Evolutionary conservation across 2,329 filamentous ascomycete genomes (phyloP), one percentile per base, ranked within the genome.

Genomic region (Cladosporium sp.): DNA sequence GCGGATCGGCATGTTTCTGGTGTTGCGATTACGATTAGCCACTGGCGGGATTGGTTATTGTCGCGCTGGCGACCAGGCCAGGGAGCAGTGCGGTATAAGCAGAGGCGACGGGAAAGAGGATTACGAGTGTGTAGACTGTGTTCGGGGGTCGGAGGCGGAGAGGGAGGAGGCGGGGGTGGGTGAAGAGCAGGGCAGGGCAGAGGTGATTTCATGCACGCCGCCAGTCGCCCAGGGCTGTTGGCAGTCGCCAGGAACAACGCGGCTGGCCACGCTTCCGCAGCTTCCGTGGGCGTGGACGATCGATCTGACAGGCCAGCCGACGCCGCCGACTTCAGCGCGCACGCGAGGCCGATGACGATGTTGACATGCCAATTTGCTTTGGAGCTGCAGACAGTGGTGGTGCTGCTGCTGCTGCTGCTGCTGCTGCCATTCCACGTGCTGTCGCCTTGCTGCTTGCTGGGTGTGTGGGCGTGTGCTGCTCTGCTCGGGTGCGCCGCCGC

Each of bases 1-100:
- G 78, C 82, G 81, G 77, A 80, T 78, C 80, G 83, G 83, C 83
- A 86, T 86, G 75, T 79, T 78, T 78, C 68, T 69, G 68, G 64
- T 54, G 58, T 50, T 57, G 40, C 59, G 37, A 65, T 65, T 64
- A 65, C 56, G 57, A 67, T 70, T 68, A 70, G 67, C 66, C 54
- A 61, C 37, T 61, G 51, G 19, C 37, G 45, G 54, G 17, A 25
- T 50, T 19, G 20, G 36, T 42, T 36, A 34, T n/a, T 36, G 28
- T 50, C 39, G 35, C 36, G 54, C 44, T 48, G 54, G 54, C 54
- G 44, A 28, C 36, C 17, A 24, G 35, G 35, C 45, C 44, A 44
- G 37, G 35, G 20, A 20, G 54, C 22, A 28, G 42, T 37, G 20
- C 10, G 32, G 45, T 32, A 35, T 47, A 19, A 24, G 20, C n/a